These are phyloP conservation scores for Xylariaceae sp. DNA, from an alignment of 2,329 filamentous ascomycete genomes.

Conservation along the genomic window DNA sequence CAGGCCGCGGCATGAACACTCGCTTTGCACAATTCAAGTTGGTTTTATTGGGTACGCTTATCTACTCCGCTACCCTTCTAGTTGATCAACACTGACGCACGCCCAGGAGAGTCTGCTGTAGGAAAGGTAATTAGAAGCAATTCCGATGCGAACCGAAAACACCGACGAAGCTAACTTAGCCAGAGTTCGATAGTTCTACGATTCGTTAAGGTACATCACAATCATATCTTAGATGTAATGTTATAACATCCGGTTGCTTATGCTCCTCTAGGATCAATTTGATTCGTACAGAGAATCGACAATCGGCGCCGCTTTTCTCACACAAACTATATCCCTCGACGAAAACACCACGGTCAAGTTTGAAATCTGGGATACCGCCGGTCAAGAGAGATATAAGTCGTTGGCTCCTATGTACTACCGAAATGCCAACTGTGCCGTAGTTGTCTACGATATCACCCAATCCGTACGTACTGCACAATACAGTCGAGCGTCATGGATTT, in stretches of 20 bases:
- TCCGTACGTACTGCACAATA: conserved; percentile 69
- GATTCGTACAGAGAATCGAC: conserved; percentile 96
- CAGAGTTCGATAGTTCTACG: conserved; percentile 96
- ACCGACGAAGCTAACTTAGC: conserved; percentile 27
- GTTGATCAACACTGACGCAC: conserved; percentile 18
- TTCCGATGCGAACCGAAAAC: conserved; percentile 23
- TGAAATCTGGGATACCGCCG: conserved; percentile 99
- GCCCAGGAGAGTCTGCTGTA: conserved; percentile 91
- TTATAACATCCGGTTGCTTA: conserved; percentile 17
- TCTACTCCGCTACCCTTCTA: conserved; percentile 11
- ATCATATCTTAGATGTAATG: conserved; percentile 30
- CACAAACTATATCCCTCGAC: conserved; percentile 97
- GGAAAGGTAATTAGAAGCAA: conserved; percentile 77
- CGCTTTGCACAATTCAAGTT: conserved; percentile 99
- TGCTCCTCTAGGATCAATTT: conserved; percentile 83
- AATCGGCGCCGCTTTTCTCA: conserved; percentile 97
- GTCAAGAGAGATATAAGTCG: conserved; percentile 98
- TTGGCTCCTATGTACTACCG: conserved; percentile 99
- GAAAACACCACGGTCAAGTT: conserved; percentile 99
- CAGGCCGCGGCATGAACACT: conserved; percentile 71
- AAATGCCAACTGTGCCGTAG: conserved; percentile 98
- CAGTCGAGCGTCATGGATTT: conserved; percentile 8
- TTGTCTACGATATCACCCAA: conserved; percentile 99
- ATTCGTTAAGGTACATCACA: conserved; percentile 83
- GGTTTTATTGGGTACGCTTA: conserved; percentile 82